Percentiles rank a stretch among this genome's conserved stretches.
Evolutionary conservation across 1,284 basidiomycete genomes (phyloP).

Genomic region (Pyrrhoderma noxium): DNA sequence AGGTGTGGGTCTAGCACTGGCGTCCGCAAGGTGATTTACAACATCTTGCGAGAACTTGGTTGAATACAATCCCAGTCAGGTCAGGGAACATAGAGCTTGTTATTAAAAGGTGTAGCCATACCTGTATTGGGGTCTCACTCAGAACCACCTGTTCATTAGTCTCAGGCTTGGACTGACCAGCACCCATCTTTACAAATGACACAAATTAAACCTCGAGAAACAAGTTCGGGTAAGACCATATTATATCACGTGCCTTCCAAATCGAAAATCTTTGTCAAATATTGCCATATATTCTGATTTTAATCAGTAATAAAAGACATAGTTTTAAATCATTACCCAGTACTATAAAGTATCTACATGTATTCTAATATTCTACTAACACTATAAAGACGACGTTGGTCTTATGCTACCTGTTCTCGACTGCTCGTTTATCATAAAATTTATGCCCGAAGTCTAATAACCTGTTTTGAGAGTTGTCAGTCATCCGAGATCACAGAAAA

Average conservation of each 20-base stretch:
- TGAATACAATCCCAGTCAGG: neutral
- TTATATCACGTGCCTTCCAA: neutral
- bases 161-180: conserved; percentile 52
- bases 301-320: too few relatives aligned
- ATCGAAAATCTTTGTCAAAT: neutral
- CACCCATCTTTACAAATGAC: conserved; percentile 42
- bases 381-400: neutral
- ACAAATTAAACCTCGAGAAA: neutral
- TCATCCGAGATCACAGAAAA: neutral
- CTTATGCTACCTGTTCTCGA: neutral
- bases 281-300: neutral
- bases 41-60: conserved; percentile 78
- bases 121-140: conserved; percentile 58
- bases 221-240: neutral
- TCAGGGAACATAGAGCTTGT: conserved; percentile 10
- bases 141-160: conserved; percentile 51
- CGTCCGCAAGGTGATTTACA: conserved; percentile 66
- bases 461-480: conserved; percentile 26
- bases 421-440: conserved; percentile 29
- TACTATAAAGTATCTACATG: too few relatives aligned
- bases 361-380: too few relatives aligned
- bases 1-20: conserved; percentile 46
- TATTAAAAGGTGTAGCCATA: conserved; percentile 26
- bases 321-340: too few relatives aligned
- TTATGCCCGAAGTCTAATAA: conserved; percentile 45